Evolutionary conservation across 345 rosid species (phyloP), one percentile per base, ranked within the genome.

Genomic region (Salix suchowensis): DNA sequence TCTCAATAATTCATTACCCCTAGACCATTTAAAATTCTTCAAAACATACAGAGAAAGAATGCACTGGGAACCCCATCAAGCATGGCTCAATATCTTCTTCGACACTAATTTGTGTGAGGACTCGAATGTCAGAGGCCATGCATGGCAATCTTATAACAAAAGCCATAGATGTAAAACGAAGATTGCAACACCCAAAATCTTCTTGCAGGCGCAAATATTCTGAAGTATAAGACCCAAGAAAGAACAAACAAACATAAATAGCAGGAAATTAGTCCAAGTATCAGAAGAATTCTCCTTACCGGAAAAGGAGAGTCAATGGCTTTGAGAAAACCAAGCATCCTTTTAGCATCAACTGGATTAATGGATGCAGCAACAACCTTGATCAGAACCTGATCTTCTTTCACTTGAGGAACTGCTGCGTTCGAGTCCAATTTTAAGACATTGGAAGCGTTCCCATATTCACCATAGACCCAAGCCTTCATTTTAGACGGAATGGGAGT

Each of bases 381-480:
- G 73, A 76, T 42, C 40, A 75, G 78, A 9, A 75, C 78, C 23
- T 75, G 78, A 39, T 75, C 78, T 34, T 75, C 72, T 24, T 67
- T 75, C 65, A 75, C 26, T 23, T 54, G n/a, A 36, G 72, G 72
- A 21, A 75, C 66, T 50, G 24, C 36, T 23, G 37, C 36, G 15
- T 76, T 34, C 26, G 78, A 68, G 9, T 68, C 42, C 26, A 76
- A 28, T 67, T 19, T 76, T 24, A 68, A 69, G 58, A 76, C 65
- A 28, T 40, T 14, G 3, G 42, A 48, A 36, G 58, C 7, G n/a
- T 40, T 37, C 36, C 73, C 78, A 76, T 67, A 68, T 24, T 76
- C 78, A 37, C 48, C 9, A 18, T 68, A 67, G 50, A 67, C 72
- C 78, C 78, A 67, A 48, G 65, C 78, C 39, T 54, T 67, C 50